Evolutionary conservation across 2,329 filamentous ascomycete species (phyloP).

Genomic region (Pseudocercospora cruenta): DNA sequence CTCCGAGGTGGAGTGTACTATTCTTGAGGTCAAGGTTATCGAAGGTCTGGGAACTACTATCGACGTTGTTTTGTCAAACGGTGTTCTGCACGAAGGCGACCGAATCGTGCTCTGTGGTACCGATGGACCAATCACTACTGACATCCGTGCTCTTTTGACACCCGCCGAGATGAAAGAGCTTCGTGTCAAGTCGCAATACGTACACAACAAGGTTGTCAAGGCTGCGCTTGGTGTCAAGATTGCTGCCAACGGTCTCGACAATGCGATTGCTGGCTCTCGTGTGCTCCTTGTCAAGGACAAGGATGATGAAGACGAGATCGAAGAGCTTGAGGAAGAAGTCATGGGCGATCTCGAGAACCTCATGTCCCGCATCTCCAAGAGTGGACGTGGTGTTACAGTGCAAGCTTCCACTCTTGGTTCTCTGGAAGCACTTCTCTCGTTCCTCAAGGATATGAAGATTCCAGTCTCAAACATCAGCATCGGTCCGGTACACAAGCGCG

Average conservation of each 20-base stretch:
- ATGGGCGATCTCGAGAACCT: slow-evolving; percentile 91
- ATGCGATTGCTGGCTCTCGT: slow-evolving; percentile 93
- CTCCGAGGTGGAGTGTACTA: slow-evolving; percentile 94
- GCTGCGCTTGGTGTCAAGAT: slow-evolving; percentile 99
- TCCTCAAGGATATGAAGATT: slow-evolving; percentile 94
- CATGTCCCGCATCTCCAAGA: slow-evolving; percentile 87
- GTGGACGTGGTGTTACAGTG: slow-evolving; percentile 91
- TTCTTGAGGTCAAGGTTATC: slow-evolving; percentile 98
- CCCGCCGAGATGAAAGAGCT: slow-evolving; percentile 91
- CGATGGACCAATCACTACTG: slow-evolving; percentile 93
- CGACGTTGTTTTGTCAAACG: slow-evolving; percentile 94
- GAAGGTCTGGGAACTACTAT: slow-evolving; percentile 99
- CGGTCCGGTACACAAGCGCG: slow-evolving; percentile 95
- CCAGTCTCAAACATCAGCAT: slow-evolving; percentile 97
- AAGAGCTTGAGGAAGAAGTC: slow-evolving; percentile 94
- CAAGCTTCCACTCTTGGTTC: slow-evolving; percentile 97
- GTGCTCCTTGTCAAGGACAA: slow-evolving; percentile 91
- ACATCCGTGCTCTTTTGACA: slow-evolving; percentile 90
- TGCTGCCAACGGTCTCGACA: slow-evolving; percentile 90
- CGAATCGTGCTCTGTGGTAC: slow-evolving; percentile 93
- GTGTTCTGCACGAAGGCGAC: slow-evolving; percentile 91
- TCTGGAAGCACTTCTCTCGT: slow-evolving; percentile 92
- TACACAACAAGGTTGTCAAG: slow-evolving; percentile 99
- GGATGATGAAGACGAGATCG: slow-evolving; percentile 74
- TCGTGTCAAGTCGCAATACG: slow-evolving; percentile 92